A percentile compares a stretch with the other conserved stretches of the same genome.
Conservation (phyloP, 805 yeast genomes). For the Kodamaea nitidulidarum region DNA sequence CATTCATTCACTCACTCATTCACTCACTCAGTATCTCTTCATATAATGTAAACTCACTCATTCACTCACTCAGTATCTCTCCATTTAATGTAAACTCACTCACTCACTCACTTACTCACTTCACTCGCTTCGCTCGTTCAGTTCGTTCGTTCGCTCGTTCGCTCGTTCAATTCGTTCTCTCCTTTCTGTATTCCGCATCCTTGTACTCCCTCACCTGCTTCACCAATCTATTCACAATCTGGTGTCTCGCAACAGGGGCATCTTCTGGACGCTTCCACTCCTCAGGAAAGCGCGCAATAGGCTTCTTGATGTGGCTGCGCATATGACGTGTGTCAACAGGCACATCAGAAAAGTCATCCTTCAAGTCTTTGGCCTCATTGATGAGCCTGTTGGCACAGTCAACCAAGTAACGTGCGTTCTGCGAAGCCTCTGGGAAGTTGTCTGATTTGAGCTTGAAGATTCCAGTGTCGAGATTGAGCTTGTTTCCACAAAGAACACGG, state of each 20-base stretch:
- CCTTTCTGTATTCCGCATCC: conserved; percentile 24
- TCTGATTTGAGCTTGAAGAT: conserved; percentile 61
- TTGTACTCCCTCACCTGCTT: conserved; percentile 28
- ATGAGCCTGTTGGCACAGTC: conserved; percentile 60
- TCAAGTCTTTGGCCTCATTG: conserved; percentile 60
- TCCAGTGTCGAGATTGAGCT: conserved; percentile 63
- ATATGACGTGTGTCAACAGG: conserved; percentile 80
- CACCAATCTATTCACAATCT: conserved; percentile 31
- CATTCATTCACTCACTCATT: too few relatives aligned
- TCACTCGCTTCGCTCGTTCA: too few relatives aligned
- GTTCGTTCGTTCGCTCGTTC: too few relatives aligned
- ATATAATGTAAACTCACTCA: too few relatives aligned
- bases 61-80: too few relatives aligned
- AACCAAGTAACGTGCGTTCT: conserved; percentile 73
- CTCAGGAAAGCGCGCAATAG: conserved; percentile 57
- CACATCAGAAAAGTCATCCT: conserved; percentile 63
- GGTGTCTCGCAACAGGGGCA: conserved; percentile 50
- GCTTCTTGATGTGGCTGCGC: conserved; percentile 40
- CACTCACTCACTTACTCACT: too few relatives aligned
- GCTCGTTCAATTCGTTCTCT: too few relatives aligned
- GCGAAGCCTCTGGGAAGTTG: conserved; percentile 71
- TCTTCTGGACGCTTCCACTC: conserved; percentile 69
- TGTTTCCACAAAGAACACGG: conserved; percentile 69
- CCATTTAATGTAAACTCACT: too few relatives aligned
- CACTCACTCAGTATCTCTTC: too few relatives aligned